phyloP scores from a whole-genome alignment of 805 yeast genomes.

The Yarrowia sp. region DNA sequence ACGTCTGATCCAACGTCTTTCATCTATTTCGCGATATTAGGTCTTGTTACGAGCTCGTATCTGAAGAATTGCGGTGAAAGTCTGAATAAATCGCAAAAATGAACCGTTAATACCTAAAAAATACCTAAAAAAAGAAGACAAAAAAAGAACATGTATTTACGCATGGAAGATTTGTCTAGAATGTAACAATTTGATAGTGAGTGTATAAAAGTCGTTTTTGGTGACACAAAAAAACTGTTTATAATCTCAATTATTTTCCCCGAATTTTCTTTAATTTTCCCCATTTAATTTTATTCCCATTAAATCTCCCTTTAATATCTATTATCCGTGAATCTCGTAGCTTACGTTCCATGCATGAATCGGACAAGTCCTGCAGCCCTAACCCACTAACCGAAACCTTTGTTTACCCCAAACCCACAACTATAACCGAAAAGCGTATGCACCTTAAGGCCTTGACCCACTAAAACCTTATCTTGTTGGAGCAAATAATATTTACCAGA shows the following conservation, averaged over 20 bases:
- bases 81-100: conserved; percentile 1
- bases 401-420: conserved; percentile 25
- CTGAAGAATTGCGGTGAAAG: not conserved
- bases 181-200: too few relatives aligned
- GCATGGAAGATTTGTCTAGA: not conserved
- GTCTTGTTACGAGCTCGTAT: conserved; percentile 22
- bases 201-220: too few relatives aligned
- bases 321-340: too few relatives aligned
- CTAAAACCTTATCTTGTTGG: conserved; percentile 20
- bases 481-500: conserved; percentile 19
- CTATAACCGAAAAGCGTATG: conserved; percentile 22
- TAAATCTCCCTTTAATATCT: not conserved
- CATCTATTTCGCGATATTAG: not conserved
- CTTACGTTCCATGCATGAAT: conserved; percentile 26
- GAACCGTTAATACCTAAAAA: not conserved
- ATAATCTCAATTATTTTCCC: not conserved
- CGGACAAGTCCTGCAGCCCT: conserved; percentile 7
- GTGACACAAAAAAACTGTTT: too few relatives aligned
- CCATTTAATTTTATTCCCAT: too few relatives aligned
- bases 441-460: not conserved
- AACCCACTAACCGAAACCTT: not conserved
- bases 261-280: too few relatives aligned
- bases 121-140: not conserved
- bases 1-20: conserved; percentile 20
- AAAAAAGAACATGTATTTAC: not conserved